A percentile compares a stretch with the other conserved stretches of the same genome.
Evolutionary conservation across 257 asterid genomes (phyloP).

Genomic region (Penstemon davidsonii): DNA sequence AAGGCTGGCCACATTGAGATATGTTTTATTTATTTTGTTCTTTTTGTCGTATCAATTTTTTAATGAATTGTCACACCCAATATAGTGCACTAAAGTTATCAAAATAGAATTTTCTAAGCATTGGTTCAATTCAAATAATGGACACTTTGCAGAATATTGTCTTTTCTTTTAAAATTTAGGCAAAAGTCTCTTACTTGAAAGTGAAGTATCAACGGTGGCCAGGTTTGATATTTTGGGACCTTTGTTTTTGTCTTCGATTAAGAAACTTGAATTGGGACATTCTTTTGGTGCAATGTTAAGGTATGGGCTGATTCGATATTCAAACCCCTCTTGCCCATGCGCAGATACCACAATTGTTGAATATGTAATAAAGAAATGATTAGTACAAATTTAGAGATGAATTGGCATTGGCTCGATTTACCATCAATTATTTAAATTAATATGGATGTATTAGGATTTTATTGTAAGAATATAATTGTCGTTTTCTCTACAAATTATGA

Average conservation of each 20-base stretch:
- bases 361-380: not conserved
- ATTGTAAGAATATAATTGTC: no score
- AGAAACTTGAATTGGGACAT: not conserved
- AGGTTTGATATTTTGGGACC: not conserved
- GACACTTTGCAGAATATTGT: slow-evolving; percentile 17
- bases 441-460: no score
- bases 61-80: no score
- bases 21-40: no score
- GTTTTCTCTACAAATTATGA: no score
- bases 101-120: not conserved
- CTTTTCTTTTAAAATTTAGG: slow-evolving; percentile 3
- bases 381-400: no score
- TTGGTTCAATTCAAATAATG: not conserved
- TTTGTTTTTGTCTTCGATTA: not conserved
- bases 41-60: no score
- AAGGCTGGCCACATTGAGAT: no score
- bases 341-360: not conserved
- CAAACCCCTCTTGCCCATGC: no score
- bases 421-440: no score
- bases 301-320: not conserved
- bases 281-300: not conserved
- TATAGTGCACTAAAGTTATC: not conserved
- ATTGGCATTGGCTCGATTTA: no score
- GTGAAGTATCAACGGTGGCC: slow-evolving; percentile 24
- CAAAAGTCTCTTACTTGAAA: slow-evolving; percentile 23